Conservation (phyloP, 2,329 filamentous ascomycete genomes). For the Pseudogymnoascus sp. region DNA sequence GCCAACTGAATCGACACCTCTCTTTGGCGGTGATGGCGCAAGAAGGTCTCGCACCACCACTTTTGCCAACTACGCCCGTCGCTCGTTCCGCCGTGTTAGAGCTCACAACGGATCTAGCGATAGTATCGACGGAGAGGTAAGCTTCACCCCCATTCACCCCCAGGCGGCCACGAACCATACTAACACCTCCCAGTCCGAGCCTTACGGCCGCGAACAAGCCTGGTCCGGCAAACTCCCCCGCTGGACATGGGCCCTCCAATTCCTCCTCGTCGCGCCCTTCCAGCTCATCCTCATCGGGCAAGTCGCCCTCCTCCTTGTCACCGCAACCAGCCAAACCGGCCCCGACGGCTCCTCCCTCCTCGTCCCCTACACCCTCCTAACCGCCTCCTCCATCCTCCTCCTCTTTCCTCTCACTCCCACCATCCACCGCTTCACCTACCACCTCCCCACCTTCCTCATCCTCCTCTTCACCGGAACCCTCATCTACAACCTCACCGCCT, state of each 20-base stretch:
- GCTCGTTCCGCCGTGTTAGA: conserved; percentile 15
- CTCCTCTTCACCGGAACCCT: conserved; percentile 65
- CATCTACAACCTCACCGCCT: conserved; percentile 77
- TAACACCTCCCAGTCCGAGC: conserved; percentile 15
- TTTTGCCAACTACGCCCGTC: conserved; percentile 44
- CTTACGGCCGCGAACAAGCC: conserved; percentile 66
- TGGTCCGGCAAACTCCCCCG: conserved; percentile 75
- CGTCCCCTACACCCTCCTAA: conserved; percentile 62
- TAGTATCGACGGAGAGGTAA: conserved; percentile 20
- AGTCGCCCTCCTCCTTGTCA: conserved; percentile 62
- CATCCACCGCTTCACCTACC: conserved; percentile 75
- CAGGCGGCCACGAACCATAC: background rate
- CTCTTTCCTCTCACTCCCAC: conserved; percentile 74
- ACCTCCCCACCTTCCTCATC: conserved; percentile 70
- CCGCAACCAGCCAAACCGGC: conserved; percentile 70
- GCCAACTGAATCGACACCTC: conserved; percentile 46
- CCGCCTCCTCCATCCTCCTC: conserved; percentile 59
- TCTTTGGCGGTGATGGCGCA: conserved; percentile 37
- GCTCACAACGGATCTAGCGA: conserved; percentile 15
- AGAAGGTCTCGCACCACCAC: conserved; percentile 45
- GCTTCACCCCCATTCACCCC: background rate
- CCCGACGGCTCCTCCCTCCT: conserved; percentile 71
- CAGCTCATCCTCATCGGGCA: conserved; percentile 70
- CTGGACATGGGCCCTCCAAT: conserved; percentile 84
- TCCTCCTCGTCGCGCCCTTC: conserved; percentile 71